Base-by-base conservation (phyloP, 257 asterid genomes). In the Craterostigma plantagineum region DNA sequence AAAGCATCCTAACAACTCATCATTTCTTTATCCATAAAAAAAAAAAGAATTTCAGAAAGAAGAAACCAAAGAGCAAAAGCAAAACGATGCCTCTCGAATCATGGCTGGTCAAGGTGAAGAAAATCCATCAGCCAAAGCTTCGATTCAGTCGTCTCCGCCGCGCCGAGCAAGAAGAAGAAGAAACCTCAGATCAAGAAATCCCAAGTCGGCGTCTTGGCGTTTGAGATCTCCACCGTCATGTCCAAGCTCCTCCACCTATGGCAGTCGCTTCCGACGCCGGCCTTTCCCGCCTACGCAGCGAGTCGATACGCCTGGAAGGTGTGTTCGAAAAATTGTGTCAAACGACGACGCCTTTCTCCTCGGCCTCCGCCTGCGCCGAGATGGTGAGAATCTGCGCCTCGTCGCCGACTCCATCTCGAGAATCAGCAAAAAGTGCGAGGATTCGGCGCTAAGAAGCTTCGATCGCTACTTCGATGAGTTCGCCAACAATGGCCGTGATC, bases 171-270 rank as follows among this genome's bases (percentile, higher is more conserved):
- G 5, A 70, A 68, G 10, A 55, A 27, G 45, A 11, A 34, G 30
- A 23, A 6, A 6, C 30, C 30, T 9, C 41, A 43, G 37, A 61
- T 63, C 54, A 77, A 73, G 75, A 79, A 69, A 64, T 67, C 97
- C 3, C 62, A 55, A 34, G 91, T 77, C 38, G 91, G 84, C 36
- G 92, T 90, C 37, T 40, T 90, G 34, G 81, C 91, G 0, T 90
- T 90, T 54, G 98, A 90, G 80, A 63, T 75, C 52, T 72, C 92
- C 5, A 79, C 77, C 4, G 53, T 79, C 38, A 76, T 79, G 77
- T 68, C 95, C 4, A 83, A 87, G 79, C 75, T 87, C n/a, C 75
- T 83, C 52, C 98, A 87, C 40, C 45, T 87, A 11, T 87, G 93
- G 93, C 77, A 72, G 36, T 79, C 79, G 12, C 64, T 13, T 68